Conservation (phyloP, 257 asterid species). For the Nicotiana obtusifolia region DNA sequence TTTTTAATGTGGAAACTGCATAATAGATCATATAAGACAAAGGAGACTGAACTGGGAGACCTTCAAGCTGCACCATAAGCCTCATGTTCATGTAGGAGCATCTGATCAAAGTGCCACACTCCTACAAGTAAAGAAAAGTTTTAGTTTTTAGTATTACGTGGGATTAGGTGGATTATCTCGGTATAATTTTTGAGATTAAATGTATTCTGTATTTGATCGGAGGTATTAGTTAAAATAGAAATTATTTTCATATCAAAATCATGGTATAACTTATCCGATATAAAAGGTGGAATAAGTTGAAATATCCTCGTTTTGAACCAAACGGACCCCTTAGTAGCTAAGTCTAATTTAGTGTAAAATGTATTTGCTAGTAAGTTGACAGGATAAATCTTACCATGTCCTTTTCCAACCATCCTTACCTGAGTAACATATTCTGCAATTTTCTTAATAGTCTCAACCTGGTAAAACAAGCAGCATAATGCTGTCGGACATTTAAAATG, state of each 20-base stretch:
- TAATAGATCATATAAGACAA: background rate
- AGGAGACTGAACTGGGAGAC: background rate
- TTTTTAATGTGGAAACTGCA: background rate
- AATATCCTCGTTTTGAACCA: too few species aligned
- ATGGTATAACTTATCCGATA: too few species aligned
- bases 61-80: background rate
- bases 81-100: slow-evolving; percentile 19
- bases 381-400: slow-evolving; percentile 54
- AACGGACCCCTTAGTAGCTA: background rate
- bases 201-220: too few species aligned
- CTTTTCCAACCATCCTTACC: slow-evolving; percentile 83
- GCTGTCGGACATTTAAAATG: background rate
- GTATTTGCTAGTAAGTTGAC: background rate
- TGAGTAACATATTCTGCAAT: slow-evolving; percentile 71
- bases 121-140: slow-evolving; percentile 17
- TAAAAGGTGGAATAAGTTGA: too few species aligned
- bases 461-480: background rate
- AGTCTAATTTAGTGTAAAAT: background rate
- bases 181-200: too few species aligned
- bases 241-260: too few species aligned
- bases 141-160: background rate
- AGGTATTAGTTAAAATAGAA: too few species aligned
- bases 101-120: slow-evolving; percentile 43
- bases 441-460: slow-evolving; percentile 73
- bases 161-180: too few species aligned